phyloP scores from a whole-genome alignment of 2,329 filamentous ascomycete genomes.

The Beauveria brongniartii region DNA sequence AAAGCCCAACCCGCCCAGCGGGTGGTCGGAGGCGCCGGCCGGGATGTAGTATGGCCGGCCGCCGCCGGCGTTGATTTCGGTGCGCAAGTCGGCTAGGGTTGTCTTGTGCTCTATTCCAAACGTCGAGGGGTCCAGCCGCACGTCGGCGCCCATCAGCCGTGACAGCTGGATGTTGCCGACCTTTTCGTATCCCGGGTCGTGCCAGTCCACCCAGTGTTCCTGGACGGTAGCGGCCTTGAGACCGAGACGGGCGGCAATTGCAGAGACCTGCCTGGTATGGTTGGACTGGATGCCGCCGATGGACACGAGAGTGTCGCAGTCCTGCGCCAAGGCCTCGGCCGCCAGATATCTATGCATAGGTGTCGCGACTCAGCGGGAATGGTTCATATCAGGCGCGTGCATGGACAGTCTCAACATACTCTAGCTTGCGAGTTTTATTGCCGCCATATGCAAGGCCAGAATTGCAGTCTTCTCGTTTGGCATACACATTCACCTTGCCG shows the following conservation, averaged over 20 bases:
- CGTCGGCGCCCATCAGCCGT: conserved; percentile 58
- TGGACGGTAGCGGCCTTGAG: conserved; percentile 49
- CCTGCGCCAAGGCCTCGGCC: conserved; percentile 49
- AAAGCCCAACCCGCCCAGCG: conserved; percentile 61
- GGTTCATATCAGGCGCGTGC: not conserved
- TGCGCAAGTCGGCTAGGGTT: conserved; percentile 45
- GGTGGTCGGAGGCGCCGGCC: conserved; percentile 62
- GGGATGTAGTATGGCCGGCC: conserved; percentile 64
- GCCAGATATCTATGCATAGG: conserved; percentile 47
- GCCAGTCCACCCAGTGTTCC: conserved; percentile 61
- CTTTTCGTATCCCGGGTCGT: conserved; percentile 49
- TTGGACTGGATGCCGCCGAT: conserved; percentile 64
- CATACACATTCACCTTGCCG: conserved; percentile 54
- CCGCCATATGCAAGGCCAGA: conserved; percentile 59
- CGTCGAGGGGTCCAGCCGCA: conserved; percentile 47
- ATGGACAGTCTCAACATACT: conserved; percentile 30
- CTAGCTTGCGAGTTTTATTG: conserved; percentile 63
- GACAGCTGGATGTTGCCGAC: conserved; percentile 67
- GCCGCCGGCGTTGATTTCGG: conserved; percentile 43
- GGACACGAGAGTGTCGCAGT: conserved; percentile 54
- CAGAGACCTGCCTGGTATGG: conserved; percentile 60
- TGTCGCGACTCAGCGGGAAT: not conserved
- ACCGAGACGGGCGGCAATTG: conserved; percentile 50
- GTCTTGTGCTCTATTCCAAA: conserved; percentile 65
- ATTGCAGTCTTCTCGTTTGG: conserved; percentile 66